Conservation (phyloP, 1,284 basidiomycete genomes). For the Apiotrichum gamsii region DNA sequence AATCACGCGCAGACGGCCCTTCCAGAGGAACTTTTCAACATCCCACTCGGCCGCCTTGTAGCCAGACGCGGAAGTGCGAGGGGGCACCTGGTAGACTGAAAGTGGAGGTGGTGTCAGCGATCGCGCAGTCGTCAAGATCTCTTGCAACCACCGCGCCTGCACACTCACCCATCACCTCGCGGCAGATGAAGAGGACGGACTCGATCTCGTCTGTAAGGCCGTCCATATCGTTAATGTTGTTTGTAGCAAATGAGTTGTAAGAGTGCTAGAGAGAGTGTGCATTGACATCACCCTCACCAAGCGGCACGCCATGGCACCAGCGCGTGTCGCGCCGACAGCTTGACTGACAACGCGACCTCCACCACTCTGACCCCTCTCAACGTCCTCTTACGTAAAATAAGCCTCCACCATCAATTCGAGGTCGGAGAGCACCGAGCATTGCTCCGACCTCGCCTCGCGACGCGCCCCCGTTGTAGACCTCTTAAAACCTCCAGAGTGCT, state of each 20-base stretch:
- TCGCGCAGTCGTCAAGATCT: neutral
- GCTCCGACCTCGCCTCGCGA: no score
- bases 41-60: constrained; percentile 49
- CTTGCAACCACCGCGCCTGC: no score
- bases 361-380: no score
- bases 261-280: no score
- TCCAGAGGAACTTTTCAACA: constrained; percentile 47
- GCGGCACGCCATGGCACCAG: no score
- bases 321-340: no score
- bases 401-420: no score
- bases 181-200: constrained; percentile 44
- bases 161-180: constrained; percentile 47
- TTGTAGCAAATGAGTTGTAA: neutral
- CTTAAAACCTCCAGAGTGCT: no score
- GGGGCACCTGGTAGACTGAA: constrained; percentile 48
- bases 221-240: constrained; percentile 26
- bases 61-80: constrained; percentile 42
- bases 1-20: constrained; percentile 45
- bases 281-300: no score
- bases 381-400: no score
- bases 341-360: constrained; percentile 1
- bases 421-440: no score
- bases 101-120: neutral
- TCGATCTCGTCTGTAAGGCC: constrained; percentile 44
- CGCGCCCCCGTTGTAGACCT: no score